Base-by-base conservation (phyloP, 805 yeast genomes). In the Scheffersomyces coipomensis region DNA sequence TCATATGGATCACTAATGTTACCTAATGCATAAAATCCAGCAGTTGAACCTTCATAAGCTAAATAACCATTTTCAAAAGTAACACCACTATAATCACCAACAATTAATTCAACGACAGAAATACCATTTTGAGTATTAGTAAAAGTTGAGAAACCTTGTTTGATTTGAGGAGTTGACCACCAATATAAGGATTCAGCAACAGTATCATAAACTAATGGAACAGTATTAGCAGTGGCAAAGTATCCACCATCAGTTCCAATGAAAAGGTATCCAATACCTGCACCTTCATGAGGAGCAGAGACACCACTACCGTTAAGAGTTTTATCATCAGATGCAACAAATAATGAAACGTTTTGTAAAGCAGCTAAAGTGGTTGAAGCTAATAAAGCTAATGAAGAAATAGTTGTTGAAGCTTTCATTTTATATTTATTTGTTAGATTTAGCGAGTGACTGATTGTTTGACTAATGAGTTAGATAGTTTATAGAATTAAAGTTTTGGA, bases 181-280 rank as follows among this genome's bases (percentile, higher is more conserved):
- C 30, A 27, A 15, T 13, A 27, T 27, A 27, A 27, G 5, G 7
- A 6, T 13, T 15, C n/a, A 5, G 18, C 4, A 5, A 5, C 18
- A 15, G 30, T 27, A 15, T 27, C 18, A 15, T 27, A 27, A 27
- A 27, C 18, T 5, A 27, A 12, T 13, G 30, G 18, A 6, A 13
- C 10, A 11, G 30, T 27, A 13, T 27, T 15, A 19, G 38, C 40
- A 13, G 40, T 15, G 6, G 11, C 18, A 7, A 27, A 27, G 12
- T 27, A 27, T 4, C 30, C 27, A 16, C 58, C 59, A 15, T 36
- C 40, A 10, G 34, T 26, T 21, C 62, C 63, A 32, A 64, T 43
- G 55, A 65, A 61, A 25, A 66, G 47, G 53, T 69, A 73, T 56
- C 62, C 55, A 42, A 68, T 51, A 38, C 66, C 77, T 37, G 77